Conservation (phyloP, 257 asterid genomes). For the Eustoma russellianum region DNA sequence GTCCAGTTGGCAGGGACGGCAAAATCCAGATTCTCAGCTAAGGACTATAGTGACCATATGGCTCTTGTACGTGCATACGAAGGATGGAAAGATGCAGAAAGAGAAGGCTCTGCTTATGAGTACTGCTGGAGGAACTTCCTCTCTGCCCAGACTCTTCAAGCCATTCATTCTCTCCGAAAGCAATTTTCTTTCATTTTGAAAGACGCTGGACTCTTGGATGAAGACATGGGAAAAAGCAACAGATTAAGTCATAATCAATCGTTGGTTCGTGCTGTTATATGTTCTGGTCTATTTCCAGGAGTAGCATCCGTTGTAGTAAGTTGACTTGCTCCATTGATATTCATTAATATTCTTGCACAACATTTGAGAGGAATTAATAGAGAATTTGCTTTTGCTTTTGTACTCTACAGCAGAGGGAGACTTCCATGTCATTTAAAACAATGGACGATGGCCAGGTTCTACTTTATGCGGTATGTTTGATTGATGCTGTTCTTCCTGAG, state of each 20-base stretch:
- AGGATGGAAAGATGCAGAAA: slow-evolving; percentile 99
- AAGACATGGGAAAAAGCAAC: slow-evolving; percentile 52
- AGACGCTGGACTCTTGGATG: slow-evolving; percentile 75
- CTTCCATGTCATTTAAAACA: slow-evolving; percentile 96
- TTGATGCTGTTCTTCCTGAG: slow-evolving; percentile 4
- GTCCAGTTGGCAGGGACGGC: slow-evolving; percentile 90
- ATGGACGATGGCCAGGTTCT: slow-evolving; percentile 96
- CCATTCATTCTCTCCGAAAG: slow-evolving; percentile 90
- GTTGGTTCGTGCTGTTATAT: slow-evolving; percentile 94
- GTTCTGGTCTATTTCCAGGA: slow-evolving; percentile 97
- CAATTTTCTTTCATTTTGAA: slow-evolving; percentile 80
- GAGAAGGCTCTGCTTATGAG: slow-evolving; percentile 95
- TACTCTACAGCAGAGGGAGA: slow-evolving; percentile 78
- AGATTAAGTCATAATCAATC: slow-evolving; percentile 83
- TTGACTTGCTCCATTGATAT: slow-evolving; percentile 1
- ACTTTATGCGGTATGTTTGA: slow-evolving; percentile 79
- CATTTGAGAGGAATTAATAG: no score
- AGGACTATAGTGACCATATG: slow-evolving; percentile 99
- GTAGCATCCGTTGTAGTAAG: slow-evolving; percentile 91
- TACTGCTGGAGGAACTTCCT: slow-evolving; percentile 98
- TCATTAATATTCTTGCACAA: neutral
- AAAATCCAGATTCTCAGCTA: slow-evolving; percentile 93
- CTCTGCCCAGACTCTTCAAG: slow-evolving; percentile 94
- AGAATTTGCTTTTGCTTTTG: slow-evolving; percentile 5
- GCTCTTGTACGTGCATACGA: slow-evolving; percentile 99